phyloP scores from a whole-genome alignment of 768 basidiomycete genomes.

The Crepidotus variabilis region DNA sequence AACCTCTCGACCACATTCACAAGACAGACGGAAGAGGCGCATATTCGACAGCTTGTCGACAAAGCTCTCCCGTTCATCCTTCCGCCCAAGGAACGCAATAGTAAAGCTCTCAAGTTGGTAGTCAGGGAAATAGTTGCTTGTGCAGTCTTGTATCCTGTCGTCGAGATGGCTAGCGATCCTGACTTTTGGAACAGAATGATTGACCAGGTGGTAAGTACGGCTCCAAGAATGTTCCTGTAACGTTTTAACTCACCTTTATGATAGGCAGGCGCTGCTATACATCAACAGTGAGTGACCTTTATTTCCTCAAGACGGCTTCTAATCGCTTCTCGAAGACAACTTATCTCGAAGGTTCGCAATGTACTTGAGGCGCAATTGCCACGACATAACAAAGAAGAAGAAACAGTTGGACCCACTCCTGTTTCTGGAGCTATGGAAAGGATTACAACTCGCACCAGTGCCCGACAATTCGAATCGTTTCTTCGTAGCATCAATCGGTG shows the following conservation, averaged over 20 bases:
- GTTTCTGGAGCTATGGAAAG: conserved; percentile 47
- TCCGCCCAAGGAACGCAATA: conserved; percentile 70
- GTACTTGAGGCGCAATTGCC: conserved; percentile 80
- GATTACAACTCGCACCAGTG: conserved; percentile 79
- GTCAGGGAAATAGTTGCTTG: conserved; percentile 83
- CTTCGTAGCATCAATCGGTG: conserved; percentile 79
- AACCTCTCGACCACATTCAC: conserved; percentile 88
- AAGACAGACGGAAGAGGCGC: conserved; percentile 84
- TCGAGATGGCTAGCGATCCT: conserved; percentile 92
- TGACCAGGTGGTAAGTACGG: conserved; percentile 77
- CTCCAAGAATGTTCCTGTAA: not conserved
- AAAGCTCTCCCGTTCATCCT: conserved; percentile 68
- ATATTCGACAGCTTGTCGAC: conserved; percentile 71
- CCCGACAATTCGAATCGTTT: conserved; percentile 88
- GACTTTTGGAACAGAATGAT: conserved; percentile 96
- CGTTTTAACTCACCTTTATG: not conserved
- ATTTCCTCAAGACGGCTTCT: conserved; percentile 4
- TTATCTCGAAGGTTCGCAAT: conserved; percentile 85
- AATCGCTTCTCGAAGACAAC: conserved; percentile 42
- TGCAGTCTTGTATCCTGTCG: conserved; percentile 77
- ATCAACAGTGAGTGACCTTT: conserved; percentile 32
- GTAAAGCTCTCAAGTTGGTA: conserved; percentile 67
- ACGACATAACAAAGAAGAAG: conserved; percentile 35
- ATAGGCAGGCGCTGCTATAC: conserved; percentile 49
- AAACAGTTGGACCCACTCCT: conserved; percentile 28